A percentile compares a stretch with the other conserved stretches of the same genome.
These are phyloP conservation scores for Euphorbia schlechtendalii DNA, from an alignment of 441 rosid species.

Conservation along the genomic window DNA sequence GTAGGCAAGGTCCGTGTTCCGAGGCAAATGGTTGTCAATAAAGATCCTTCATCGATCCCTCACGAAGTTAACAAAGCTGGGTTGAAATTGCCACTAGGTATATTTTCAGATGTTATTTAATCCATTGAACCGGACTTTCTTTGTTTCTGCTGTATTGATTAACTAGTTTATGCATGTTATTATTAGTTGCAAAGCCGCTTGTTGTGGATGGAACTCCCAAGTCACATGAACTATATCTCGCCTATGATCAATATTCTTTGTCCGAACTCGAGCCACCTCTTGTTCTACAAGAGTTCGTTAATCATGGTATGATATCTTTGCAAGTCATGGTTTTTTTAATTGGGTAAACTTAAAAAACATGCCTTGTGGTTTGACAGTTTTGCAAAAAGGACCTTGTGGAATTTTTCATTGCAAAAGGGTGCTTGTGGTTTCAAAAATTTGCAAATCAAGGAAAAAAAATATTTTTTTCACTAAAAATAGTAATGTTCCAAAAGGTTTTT, in stretches of 20 bases:
- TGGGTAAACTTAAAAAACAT: too few species aligned
- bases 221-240: slow-evolving; percentile 68
- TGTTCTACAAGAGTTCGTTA: slow-evolving; percentile 87
- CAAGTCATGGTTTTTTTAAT: too few species aligned
- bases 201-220: slow-evolving; percentile 85
- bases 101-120: slow-evolving; percentile 7
- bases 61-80: slow-evolving; percentile 61
- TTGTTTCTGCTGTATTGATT: neutral
- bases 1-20: slow-evolving; percentile 73
- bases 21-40: slow-evolving; percentile 62
- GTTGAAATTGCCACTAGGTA: slow-evolving; percentile 82
- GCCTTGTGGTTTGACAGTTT: too few species aligned
- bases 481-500: too few species aligned
- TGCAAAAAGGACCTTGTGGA: too few species aligned
- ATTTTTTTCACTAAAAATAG: too few species aligned
- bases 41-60: slow-evolving; percentile 60
- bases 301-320: slow-evolving; percentile 53
- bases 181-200: slow-evolving; percentile 79
- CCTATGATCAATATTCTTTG: slow-evolving; percentile 61
- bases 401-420: too few species aligned
- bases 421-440: too few species aligned
- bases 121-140: neutral
- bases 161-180: slow-evolving; percentile 11
- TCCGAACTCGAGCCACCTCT: slow-evolving; percentile 78
- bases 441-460: too few species aligned